Evolutionary conservation across 2,329 filamentous ascomycete genomes (phyloP).

Genomic region (Aspergillus niger): DNA sequence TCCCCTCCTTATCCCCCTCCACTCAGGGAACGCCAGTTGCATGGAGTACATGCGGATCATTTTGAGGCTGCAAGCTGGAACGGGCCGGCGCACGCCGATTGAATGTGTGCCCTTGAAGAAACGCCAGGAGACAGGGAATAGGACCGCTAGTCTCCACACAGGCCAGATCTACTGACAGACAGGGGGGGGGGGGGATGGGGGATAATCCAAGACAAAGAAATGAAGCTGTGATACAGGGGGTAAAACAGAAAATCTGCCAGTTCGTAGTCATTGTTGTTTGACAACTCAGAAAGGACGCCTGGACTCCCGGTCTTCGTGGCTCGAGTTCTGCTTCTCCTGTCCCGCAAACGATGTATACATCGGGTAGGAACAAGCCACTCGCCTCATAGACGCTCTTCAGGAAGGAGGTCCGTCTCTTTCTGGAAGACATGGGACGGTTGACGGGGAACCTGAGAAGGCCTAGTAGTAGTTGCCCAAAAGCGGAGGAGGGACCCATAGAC

Average conservation of each 20-base stretch:
- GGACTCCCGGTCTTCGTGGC: slow-evolving; percentile 10
- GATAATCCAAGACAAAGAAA: slow-evolving; percentile 18
- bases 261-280: slow-evolving; percentile 17
- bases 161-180: slow-evolving; percentile 25
- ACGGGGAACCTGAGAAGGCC: slow-evolving; percentile 4
- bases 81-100: slow-evolving; percentile 49
- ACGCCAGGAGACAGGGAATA: slow-evolving; percentile 34
- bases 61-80: slow-evolving; percentile 49
- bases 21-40: slow-evolving; percentile 33
- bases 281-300: slow-evolving; percentile 30
- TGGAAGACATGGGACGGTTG: slow-evolving; percentile 21
- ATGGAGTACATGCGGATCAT: slow-evolving; percentile 45
- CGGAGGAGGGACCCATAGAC: slow-evolving; percentile 29
- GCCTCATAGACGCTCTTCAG: slow-evolving; percentile 23
- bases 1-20: slow-evolving; percentile 34
- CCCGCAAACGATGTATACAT: slow-evolving; percentile 15
- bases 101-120: slow-evolving; percentile 41
- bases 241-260: slow-evolving; percentile 23
- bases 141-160: slow-evolving; percentile 26
- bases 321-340: slow-evolving; percentile 12
- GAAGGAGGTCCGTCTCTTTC: slow-evolving; percentile 13
- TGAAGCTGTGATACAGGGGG: slow-evolving; percentile 24
- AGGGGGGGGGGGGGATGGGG: slow-evolving; percentile 2
- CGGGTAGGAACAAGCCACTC: slow-evolving; percentile 26
- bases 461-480: slow-evolving; percentile 32